These are phyloP conservation scores for Senna siamea DNA, from an alignment of 306 rosid species.

Conservation along the genomic window DNA sequence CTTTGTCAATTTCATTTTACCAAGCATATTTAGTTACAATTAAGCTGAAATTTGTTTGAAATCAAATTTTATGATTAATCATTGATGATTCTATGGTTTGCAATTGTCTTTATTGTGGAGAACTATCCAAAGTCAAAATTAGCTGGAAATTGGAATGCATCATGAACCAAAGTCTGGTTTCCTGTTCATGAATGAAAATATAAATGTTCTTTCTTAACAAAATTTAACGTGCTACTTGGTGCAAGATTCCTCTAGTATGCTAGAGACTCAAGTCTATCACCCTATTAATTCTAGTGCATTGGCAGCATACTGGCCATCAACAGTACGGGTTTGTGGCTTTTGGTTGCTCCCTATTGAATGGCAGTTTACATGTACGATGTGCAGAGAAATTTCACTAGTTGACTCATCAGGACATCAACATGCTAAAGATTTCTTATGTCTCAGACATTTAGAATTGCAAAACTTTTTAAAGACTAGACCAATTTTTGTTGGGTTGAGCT, in stretches of 20 bases:
- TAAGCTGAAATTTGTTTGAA: slow-evolving; percentile 3
- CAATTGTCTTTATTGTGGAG: background rate
- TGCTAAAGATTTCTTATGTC: slow-evolving; percentile 52
- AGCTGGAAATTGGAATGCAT: background rate
- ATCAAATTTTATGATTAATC: slow-evolving; percentile 18
- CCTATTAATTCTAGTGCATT: slow-evolving; percentile 28
- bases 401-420: slow-evolving; percentile 43
- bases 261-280: slow-evolving; percentile 24
- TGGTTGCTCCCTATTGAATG: slow-evolving; percentile 81
- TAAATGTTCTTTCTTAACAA: slow-evolving; percentile 9
- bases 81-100: slow-evolving; percentile 11
- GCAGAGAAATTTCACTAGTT: slow-evolving; percentile 53
- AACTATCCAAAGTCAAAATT: slow-evolving; percentile 1
- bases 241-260: slow-evolving; percentile 21
- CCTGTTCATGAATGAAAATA: background rate
- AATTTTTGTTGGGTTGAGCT: slow-evolving; percentile 77
- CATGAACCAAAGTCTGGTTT: slow-evolving; percentile 4
- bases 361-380: slow-evolving; percentile 78
- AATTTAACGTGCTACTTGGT: slow-evolving; percentile 10
- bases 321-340: slow-evolving; percentile 74
- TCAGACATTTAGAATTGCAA: slow-evolving; percentile 61
- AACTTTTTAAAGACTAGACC: slow-evolving; percentile 54
- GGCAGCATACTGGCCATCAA: slow-evolving; percentile 81
- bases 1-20: slow-evolving; percentile 8
- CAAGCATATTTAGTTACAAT: slow-evolving; percentile 17